These are phyloP conservation scores for Polymyxa betae DNA, from an alignment of 208 protist genomes.

Conservation along the genomic window DNA sequence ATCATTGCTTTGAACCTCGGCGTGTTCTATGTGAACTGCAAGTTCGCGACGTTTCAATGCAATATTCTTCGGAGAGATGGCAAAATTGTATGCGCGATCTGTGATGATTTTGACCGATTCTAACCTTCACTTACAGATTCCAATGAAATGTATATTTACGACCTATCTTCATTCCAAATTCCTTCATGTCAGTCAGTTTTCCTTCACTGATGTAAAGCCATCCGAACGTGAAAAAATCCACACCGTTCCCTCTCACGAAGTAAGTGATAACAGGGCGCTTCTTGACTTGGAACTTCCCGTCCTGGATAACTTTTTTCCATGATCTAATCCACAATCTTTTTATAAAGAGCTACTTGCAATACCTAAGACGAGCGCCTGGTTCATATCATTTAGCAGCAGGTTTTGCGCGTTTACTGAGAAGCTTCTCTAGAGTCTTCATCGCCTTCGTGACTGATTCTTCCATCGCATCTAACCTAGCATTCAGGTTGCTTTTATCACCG, in stretches of 20 bases:
- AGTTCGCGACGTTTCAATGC: neutral
- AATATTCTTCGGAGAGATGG: neutral
- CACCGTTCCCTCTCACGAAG: too few species aligned
- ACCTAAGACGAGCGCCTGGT: too few species aligned
- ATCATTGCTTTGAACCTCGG: conserved; percentile 30
- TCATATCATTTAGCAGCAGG: neutral
- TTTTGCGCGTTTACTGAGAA: neutral
- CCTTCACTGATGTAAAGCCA: neutral
- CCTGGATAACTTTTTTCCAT: too few species aligned
- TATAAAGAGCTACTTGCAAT: too few species aligned
- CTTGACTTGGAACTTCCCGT: too few species aligned
- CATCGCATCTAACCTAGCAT: neutral
- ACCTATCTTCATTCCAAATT: neutral
- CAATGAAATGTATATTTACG: neutral
- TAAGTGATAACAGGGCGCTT: too few species aligned
- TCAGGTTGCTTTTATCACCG: too few species aligned
- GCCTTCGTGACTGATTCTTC: neutral
- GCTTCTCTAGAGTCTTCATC: neutral
- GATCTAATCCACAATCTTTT: too few species aligned
- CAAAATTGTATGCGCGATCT: neutral
- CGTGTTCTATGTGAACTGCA: neutral
- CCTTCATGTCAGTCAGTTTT: neutral
- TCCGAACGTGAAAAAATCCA: too few species aligned
- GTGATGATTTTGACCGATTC: neutral
- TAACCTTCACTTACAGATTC: neutral